Conservation (phyloP, 805 yeast species). For the Kazachstania psychrophila region DNA sequence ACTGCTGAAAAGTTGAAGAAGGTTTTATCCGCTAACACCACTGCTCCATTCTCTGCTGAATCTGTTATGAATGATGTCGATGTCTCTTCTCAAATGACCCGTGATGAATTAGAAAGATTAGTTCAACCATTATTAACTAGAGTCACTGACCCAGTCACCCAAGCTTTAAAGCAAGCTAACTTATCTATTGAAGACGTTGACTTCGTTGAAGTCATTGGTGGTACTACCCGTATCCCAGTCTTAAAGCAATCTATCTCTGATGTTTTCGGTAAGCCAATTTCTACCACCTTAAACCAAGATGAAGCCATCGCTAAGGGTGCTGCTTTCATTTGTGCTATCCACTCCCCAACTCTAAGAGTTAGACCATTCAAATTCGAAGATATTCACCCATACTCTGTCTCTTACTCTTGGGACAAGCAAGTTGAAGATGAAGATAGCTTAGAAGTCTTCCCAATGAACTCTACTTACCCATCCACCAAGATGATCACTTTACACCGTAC, state of each 20-base stretch:
- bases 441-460: constrained; percentile 95
- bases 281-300: constrained; percentile 95
- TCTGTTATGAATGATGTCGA: constrained; percentile 96
- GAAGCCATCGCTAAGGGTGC: constrained; percentile 99
- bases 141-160: constrained; percentile 66
- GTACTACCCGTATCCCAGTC: constrained; percentile 95
- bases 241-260: constrained; percentile 74
- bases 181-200: constrained; percentile 66
- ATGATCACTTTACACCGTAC: constrained; percentile 88
- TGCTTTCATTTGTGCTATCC: constrained; percentile 97
- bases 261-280: constrained; percentile 74
- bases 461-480: constrained; percentile 89
- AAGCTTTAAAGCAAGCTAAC: constrained; percentile 75
- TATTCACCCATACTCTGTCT: constrained; percentile 80
- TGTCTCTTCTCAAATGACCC: constrained; percentile 76
- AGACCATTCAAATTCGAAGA: constrained; percentile 98
- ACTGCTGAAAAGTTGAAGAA: constrained; percentile 93
- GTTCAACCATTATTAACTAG: constrained; percentile 74
- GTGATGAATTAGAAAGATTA: constrained; percentile 89
- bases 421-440: constrained; percentile 84
- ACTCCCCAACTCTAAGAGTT: constrained; percentile 96
- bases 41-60: constrained; percentile 92
- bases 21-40: constrained; percentile 89
- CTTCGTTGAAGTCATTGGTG: constrained; percentile 93
- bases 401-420: constrained; percentile 91